Conservation (phyloP, 2,329 filamentous ascomycete species). For the Proliferodiscus dingleyae region DNA sequence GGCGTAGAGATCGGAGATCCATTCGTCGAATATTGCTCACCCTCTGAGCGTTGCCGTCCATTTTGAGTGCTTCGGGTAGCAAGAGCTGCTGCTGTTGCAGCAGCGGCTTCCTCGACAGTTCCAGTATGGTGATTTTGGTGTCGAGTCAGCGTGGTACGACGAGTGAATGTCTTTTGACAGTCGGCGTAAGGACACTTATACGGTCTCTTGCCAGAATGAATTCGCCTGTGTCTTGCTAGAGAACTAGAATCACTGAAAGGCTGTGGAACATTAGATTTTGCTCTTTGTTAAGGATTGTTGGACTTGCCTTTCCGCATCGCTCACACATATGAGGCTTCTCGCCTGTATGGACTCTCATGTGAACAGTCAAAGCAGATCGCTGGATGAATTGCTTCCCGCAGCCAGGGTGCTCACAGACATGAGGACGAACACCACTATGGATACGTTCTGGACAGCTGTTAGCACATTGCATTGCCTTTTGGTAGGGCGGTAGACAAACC, state of each 20-base stretch:
- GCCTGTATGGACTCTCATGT: conserved; percentile 91
- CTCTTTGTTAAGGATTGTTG: too few species aligned
- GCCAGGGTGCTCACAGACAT: conserved; percentile 82
- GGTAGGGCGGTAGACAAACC: conserved; percentile 54
- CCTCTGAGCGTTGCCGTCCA: conserved; percentile 60
- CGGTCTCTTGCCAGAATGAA: conserved; percentile 90
- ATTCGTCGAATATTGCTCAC: conserved; percentile 65
- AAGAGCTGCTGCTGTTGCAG: conserved; percentile 79
- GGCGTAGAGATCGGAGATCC: conserved; percentile 74
- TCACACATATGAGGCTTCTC: conserved; percentile 99
- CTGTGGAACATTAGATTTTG: conserved; percentile 43
- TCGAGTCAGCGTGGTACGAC: conserved; percentile 87
- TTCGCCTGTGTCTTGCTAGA: conserved; percentile 84
- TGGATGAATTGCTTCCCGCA: conserved; percentile 98
- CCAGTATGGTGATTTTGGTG: conserved; percentile 96
- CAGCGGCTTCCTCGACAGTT: conserved; percentile 89
- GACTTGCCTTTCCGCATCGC: conserved; percentile 80
- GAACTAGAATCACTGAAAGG: conserved; percentile 96
- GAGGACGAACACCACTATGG: conserved; percentile 84
- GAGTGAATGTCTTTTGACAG: conserved; percentile 97
- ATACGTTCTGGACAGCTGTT: conserved; percentile 68
- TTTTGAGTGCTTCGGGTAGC: conserved; percentile 45
- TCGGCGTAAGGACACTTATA: conserved; percentile 98
- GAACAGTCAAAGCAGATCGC: conserved; percentile 89
- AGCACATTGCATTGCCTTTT: conserved; percentile 9